Conservation (phyloP, 192 early-diverging fungal species). For the Coemansia sp. region DNA sequence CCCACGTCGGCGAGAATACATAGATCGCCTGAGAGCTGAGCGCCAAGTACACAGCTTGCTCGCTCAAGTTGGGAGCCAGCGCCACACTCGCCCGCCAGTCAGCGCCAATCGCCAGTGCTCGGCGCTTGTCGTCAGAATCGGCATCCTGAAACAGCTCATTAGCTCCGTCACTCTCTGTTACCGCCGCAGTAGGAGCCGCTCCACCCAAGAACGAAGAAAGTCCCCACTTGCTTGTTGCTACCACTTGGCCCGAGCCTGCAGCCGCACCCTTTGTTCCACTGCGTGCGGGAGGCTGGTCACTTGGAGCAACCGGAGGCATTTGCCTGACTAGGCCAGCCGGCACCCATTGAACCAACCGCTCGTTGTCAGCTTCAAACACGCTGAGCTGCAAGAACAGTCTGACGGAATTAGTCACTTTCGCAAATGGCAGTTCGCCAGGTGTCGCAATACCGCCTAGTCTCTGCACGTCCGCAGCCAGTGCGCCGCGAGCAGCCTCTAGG, state of each 20-base stretch:
- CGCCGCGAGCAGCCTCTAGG: slow-evolving; percentile 4
- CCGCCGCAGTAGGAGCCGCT: not conserved
- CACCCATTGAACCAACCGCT: slow-evolving; percentile 52
- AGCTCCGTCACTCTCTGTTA: slow-evolving; percentile 3
- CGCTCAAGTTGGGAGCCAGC: slow-evolving; percentile 18
- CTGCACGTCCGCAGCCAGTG: slow-evolving; percentile 1
- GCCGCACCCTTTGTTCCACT: not conserved
- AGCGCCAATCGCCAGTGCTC: not conserved
- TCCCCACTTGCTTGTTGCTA: slow-evolving; percentile 33
- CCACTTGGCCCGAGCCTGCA: not conserved
- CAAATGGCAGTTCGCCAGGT: slow-evolving; percentile 31
- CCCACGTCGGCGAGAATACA: slow-evolving; percentile 36
- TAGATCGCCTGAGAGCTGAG: slow-evolving; percentile 52
- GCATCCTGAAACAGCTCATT: not conserved
- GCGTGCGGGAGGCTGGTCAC: slow-evolving; percentile 5
- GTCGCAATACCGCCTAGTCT: slow-evolving; percentile 4
- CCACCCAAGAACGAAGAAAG: slow-evolving; percentile 38
- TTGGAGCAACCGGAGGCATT: slow-evolving; percentile 19
- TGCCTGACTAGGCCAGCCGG: slow-evolving; percentile 46
- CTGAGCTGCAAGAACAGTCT: slow-evolving; percentile 50
- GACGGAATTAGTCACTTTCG: slow-evolving; percentile 34
- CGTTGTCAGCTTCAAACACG: slow-evolving; percentile 39
- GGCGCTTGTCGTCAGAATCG: not conserved
- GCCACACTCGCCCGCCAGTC: slow-evolving; percentile 20
- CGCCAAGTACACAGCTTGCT: slow-evolving; percentile 51